These are phyloP conservation scores for Aureobasidium sp. DNA, from an alignment of 2,329 filamentous ascomycete species.

Conservation along the genomic window DNA sequence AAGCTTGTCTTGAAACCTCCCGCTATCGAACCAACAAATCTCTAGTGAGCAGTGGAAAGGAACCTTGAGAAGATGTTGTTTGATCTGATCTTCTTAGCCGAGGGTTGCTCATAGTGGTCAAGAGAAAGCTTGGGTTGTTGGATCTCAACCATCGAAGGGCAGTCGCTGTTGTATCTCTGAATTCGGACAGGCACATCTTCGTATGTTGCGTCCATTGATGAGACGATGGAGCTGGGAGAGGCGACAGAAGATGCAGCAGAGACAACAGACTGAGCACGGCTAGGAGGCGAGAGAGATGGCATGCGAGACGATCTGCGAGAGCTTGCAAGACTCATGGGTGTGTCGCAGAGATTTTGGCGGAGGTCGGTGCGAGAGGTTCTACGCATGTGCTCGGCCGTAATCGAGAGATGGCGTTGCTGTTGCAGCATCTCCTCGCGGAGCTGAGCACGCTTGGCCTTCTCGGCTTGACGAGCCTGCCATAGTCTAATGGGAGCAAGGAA, in stretches of 20 bases:
- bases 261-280: constrained; percentile 27
- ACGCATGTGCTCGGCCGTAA: constrained; percentile 31
- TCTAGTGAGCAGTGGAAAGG: constrained; percentile 23
- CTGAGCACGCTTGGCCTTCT: constrained; percentile 41
- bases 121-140: constrained; percentile 18
- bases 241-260: constrained; percentile 28
- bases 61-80: constrained; percentile 31
- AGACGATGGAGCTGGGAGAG: constrained; percentile 26
- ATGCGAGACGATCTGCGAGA: constrained; percentile 31
- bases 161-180: constrained; percentile 35
- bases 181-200: constrained; percentile 24
- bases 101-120: constrained; percentile 23
- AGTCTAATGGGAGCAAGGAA: constrained; percentile 80
- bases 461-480: constrained; percentile 44
- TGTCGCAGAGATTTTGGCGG: constrained; percentile 28
- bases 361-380: constrained; percentile 22
- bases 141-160: constrained; percentile 37
- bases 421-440: constrained; percentile 32
- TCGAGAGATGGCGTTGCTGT: constrained; percentile 25
- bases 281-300: constrained; percentile 40
- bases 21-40: background rate
- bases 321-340: constrained; percentile 22
- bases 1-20: background rate
- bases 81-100: constrained; percentile 28
- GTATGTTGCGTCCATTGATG: constrained; percentile 19